phyloP scores from a whole-genome alignment of 495 filamentous ascomycete genomes.

The Penicillium subrubescens region DNA sequence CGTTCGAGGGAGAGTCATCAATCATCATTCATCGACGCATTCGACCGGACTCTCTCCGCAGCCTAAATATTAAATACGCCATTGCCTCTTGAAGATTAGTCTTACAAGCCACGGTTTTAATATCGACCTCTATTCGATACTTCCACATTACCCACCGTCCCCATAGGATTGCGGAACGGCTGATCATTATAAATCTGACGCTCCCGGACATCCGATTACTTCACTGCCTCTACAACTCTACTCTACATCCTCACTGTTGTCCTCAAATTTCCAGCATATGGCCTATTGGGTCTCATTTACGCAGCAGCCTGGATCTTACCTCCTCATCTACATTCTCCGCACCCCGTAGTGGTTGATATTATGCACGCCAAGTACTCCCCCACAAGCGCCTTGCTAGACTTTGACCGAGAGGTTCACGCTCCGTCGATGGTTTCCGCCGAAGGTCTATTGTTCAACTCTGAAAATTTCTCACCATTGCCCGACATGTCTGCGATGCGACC shows the following conservation, averaged over 20 bases:
- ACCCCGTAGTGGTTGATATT: constrained; percentile 5
- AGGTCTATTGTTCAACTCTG: neutral
- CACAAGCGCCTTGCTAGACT: constrained; percentile 19
- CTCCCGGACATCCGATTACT: neutral
- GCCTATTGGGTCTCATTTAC: neutral
- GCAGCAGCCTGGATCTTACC: neutral
- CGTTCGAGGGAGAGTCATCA: neutral
- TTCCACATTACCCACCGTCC: neutral
- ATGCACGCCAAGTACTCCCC: constrained; percentile 21
- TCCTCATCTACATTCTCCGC: neutral
- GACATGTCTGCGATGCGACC: constrained; percentile 13
- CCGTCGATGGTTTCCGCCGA: neutral
- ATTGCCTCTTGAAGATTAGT: neutral
- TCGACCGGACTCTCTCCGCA: neutral
- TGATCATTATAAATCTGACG: neutral
- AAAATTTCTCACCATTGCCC: neutral
- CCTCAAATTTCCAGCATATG: neutral
- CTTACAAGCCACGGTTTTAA: neutral
- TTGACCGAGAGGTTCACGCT: constrained; percentile 9
- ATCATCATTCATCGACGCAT: neutral
- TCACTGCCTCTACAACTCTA: neutral
- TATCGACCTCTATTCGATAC: neutral
- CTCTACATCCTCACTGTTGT: neutral
- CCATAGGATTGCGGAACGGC: neutral
- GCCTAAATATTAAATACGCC: neutral